A percentile compares a stretch with the other conserved stretches of the same genome.
Evolutionary conservation across 1,284 basidiomycete genomes (phyloP).

Genomic region (Boletus sp.): DNA sequence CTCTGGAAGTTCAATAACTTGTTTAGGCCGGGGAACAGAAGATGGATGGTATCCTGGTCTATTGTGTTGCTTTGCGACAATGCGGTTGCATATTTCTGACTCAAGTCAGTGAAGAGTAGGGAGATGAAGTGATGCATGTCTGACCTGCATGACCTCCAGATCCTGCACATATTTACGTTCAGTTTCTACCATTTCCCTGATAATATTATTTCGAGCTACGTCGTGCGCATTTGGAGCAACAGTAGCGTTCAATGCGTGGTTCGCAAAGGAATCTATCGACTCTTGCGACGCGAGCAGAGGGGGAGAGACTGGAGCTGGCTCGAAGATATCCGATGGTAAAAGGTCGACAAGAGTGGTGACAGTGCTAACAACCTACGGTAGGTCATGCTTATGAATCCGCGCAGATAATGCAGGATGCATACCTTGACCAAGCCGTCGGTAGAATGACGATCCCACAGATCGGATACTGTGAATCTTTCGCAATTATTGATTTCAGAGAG

Average conservation of each 20-base stretch:
- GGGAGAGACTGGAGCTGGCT: slow-evolving; percentile 59
- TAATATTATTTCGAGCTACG: slow-evolving; percentile 71
- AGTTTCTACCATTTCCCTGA: slow-evolving; percentile 86
- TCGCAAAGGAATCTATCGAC: slow-evolving; percentile 55
- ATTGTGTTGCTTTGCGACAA: slow-evolving; percentile 81
- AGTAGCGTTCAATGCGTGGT: slow-evolving; percentile 38
- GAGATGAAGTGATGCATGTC: slow-evolving; percentile 24
- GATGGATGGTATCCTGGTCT: slow-evolving; percentile 91
- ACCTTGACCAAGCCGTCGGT: slow-evolving; percentile 97
- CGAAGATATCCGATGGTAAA: slow-evolving; percentile 73
- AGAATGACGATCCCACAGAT: slow-evolving; percentile 85
- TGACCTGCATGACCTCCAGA: slow-evolving; percentile 92
- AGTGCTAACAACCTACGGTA: slow-evolving; percentile 78
- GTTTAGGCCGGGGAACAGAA: slow-evolving; percentile 94
- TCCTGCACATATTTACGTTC: slow-evolving; percentile 99
- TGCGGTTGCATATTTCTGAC: slow-evolving; percentile 76
- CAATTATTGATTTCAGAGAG: slow-evolving; percentile 61
- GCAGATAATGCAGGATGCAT: slow-evolving; percentile 22
- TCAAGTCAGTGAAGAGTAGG: slow-evolving; percentile 14
- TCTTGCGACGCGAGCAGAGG: slow-evolving; percentile 51
- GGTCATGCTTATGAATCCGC: not conserved
- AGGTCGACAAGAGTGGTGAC: slow-evolving; percentile 84
- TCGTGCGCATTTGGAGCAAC: slow-evolving; percentile 55
- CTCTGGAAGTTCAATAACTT: slow-evolving; percentile 96
- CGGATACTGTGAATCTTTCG: slow-evolving; percentile 80